Conservation (phyloP, 2,329 filamentous ascomycete species). For the Pseudogymnoascus verrucosus region DNA sequence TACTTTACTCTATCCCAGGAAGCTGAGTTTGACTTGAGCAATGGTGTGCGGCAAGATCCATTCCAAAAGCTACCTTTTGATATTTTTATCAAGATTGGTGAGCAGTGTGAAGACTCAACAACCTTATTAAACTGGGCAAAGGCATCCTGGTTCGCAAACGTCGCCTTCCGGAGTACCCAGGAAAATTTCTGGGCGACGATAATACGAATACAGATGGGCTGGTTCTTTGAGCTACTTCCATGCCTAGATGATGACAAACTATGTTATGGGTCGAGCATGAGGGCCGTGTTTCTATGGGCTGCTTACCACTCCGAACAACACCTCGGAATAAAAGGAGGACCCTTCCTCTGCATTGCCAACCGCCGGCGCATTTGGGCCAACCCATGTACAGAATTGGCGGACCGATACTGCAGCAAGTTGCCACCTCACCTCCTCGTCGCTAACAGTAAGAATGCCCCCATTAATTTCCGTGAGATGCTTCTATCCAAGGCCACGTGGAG, state of each 20-base stretch:
- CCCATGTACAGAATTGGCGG: background rate
- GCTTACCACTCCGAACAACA: constrained; percentile 16
- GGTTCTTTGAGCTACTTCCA: background rate
- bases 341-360: constrained; percentile 27
- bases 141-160: background rate
- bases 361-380: constrained; percentile 26
- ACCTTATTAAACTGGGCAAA: background rate
- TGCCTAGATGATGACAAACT: background rate
- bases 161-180: background rate
- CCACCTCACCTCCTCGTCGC: background rate
- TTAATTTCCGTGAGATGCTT: background rate
- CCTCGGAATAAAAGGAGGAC: constrained; percentile 17
- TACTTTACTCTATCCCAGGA: background rate
- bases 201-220: background rate
- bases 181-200: background rate
- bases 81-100: no score
- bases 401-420: background rate
- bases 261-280: background rate
- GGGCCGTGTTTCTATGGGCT: constrained; percentile 18
- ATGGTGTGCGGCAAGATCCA: no score
- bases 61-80: no score
- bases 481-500: background rate
- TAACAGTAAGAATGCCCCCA: background rate
- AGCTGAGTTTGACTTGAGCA: no score
- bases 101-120: background rate